Base-by-base conservation (phyloP, 2,329 filamentous ascomycete species). In the Xylaria sp. region DNA sequence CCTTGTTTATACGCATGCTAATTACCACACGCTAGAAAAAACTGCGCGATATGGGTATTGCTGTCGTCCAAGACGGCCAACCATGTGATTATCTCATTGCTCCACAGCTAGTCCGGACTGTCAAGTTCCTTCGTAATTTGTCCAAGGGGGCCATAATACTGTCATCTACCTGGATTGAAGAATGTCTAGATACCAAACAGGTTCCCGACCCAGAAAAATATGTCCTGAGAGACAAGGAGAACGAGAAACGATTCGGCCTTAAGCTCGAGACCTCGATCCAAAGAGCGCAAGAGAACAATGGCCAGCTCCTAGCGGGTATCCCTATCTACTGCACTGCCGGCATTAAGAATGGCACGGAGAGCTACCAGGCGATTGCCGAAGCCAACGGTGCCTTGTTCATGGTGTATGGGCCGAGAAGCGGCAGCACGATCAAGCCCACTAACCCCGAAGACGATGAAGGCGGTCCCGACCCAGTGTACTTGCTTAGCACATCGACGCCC, bases 121-220 rank as follows among this genome's bases (percentile, higher is more conserved):
- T 93, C 78, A 99, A 99, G 77, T 99, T 99, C 77, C 90, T 98
- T 59, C 92, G 91, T 69, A 93, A 94, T 13, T 83, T 99, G 33
- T 94, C 96, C 20, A 90, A 89, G 67, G 94, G 92, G 0, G 93
- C 94, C 0, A 86, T 88, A 1, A 88, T 98, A 51, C 87, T 98
- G 63, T 90, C 89, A 54, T 92, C 91, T 0, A 86, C 88, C 9
- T 99, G 93, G 79, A 88, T 99, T 66, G 92, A 95, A 65, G 85
- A 88, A 28, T 93, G 92, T 56, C 84, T 98, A 11, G 88, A 92
- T 54, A 84, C 88, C 38, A 88, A 91, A 70, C 84, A 89, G 75
- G 78, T 92, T 9, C 88, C 91, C 0, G 82, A 90, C 26, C 83
- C 90, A 0, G 82, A 89, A 0, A 85, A 92, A 10, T 94, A 91